Evolutionary conservation across 2,329 filamentous ascomycete genomes (phyloP).

Genomic region (Sclerotiophoma versabilis): DNA sequence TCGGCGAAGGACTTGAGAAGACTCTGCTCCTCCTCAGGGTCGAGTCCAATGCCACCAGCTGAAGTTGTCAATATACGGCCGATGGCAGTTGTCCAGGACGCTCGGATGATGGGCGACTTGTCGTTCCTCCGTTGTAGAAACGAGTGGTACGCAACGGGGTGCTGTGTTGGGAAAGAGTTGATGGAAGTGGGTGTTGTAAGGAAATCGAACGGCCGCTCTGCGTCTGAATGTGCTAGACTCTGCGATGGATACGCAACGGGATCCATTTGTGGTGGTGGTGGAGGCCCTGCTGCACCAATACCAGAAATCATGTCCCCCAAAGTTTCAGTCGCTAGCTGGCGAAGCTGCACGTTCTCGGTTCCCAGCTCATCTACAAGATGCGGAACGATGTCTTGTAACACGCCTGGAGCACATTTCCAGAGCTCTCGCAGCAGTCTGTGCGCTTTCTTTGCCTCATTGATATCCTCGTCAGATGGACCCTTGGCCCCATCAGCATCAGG

Average conservation of each 20-base stretch:
- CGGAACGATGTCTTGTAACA: slow-evolving; percentile 91
- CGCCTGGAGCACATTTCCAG: slow-evolving; percentile 88
- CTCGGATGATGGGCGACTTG: slow-evolving; percentile 81
- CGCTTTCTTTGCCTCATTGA: slow-evolving; percentile 87
- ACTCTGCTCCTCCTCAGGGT: slow-evolving; percentile 78
- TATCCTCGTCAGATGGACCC: slow-evolving; percentile 79
- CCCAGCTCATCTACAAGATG: slow-evolving; percentile 91
- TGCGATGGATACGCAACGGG: slow-evolving; percentile 84
- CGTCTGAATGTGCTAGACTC: slow-evolving; percentile 56
- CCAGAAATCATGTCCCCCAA: slow-evolving; percentile 94
- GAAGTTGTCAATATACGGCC: slow-evolving; percentile 90
- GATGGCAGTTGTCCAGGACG: slow-evolving; percentile 83
- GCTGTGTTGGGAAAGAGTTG: slow-evolving; percentile 86
- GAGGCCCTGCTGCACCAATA: slow-evolving; percentile 88
- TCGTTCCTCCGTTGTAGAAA: slow-evolving; percentile 88
- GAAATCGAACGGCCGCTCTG: slow-evolving; percentile 59
- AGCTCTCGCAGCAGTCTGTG: slow-evolving; percentile 89
- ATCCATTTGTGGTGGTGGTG: slow-evolving; percentile 74
- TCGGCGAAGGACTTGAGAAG: slow-evolving; percentile 78
- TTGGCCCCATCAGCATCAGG: slow-evolving; percentile 55
- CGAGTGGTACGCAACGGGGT: slow-evolving; percentile 78
- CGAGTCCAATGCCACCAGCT: slow-evolving; percentile 87
- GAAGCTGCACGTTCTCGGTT: slow-evolving; percentile 86
- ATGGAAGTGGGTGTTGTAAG: slow-evolving; percentile 85
- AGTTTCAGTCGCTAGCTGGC: slow-evolving; percentile 88